Conservation (phyloP, 164 flowering plant species). For the Litsea cubeba region DNA sequence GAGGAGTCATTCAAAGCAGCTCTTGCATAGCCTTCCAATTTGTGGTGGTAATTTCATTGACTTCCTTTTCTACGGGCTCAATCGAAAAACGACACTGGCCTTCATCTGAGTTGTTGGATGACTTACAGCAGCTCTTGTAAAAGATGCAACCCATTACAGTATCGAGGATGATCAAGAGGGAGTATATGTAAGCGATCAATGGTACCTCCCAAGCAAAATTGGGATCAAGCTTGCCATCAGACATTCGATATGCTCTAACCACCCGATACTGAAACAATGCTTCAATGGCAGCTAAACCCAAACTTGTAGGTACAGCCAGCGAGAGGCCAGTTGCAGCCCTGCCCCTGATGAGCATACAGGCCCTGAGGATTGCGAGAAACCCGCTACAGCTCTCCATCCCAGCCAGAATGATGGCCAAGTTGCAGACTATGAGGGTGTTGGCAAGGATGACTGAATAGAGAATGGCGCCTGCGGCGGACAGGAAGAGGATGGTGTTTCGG, state of each 20-base stretch:
- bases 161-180: slow-evolving; percentile 45
- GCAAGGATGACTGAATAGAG: slow-evolving; percentile 28
- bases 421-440: slow-evolving; percentile 26
- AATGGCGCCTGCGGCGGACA: slow-evolving; percentile 15
- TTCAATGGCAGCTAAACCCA: slow-evolving; percentile 43
- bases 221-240: slow-evolving; percentile 4
- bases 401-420: slow-evolving; percentile 36
- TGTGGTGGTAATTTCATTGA: not conserved
- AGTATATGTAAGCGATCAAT: slow-evolving; percentile 49
- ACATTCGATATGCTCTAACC: slow-evolving; percentile 19
- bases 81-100: slow-evolving; percentile 4
- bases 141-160: slow-evolving; percentile 37
- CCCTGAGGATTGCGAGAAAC: slow-evolving; percentile 32
- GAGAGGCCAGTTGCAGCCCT: slow-evolving; percentile 39
- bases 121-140: slow-evolving; percentile 35
- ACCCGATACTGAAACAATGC: slow-evolving; percentile 49
- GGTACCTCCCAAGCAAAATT: slow-evolving; percentile 40
- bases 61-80: slow-evolving; percentile 7
- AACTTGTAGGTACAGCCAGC: slow-evolving; percentile 34
- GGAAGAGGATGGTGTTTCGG: slow-evolving; percentile 5
- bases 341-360: slow-evolving; percentile 39
- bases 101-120: slow-evolving; percentile 8
- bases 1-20: slow-evolving; percentile 5
- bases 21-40: slow-evolving; percentile 7
- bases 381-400: slow-evolving; percentile 34